A percentile compares a stretch with the other conserved stretches of the same genome.
Evolutionary conservation across 805 yeast genomes (phyloP).

Genomic region (Cyberlindnera mississippiensis): DNA sequence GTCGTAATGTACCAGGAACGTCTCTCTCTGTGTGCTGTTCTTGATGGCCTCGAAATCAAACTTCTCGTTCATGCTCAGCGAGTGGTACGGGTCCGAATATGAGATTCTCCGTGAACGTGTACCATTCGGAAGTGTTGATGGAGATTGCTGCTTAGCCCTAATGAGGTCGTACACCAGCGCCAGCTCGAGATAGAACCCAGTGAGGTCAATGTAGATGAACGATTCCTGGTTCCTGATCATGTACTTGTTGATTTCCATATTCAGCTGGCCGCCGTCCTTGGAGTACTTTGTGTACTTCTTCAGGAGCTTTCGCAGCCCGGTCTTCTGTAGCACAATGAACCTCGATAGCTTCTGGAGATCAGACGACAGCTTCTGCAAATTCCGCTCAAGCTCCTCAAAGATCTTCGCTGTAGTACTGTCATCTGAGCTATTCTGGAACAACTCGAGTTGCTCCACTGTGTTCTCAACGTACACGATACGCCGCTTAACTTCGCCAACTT

Average conservation of each 20-base stretch:
- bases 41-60: slow-evolving; percentile 37
- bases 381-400: slow-evolving; percentile 29
- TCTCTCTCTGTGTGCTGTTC: slow-evolving; percentile 33
- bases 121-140: background rate
- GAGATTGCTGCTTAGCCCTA: slow-evolving; percentile 23
- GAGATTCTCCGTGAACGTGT: slow-evolving; percentile 12
- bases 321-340: slow-evolving; percentile 67
- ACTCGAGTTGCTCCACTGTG: slow-evolving; percentile 27
- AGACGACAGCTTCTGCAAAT: slow-evolving; percentile 39
- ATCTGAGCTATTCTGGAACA: background rate
- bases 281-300: slow-evolving; percentile 60
- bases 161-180: slow-evolving; percentile 51
- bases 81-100: slow-evolving; percentile 14
- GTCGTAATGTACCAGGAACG: slow-evolving; percentile 58
- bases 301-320: slow-evolving; percentile 67
- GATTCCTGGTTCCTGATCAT: slow-evolving; percentile 45
- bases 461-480: slow-evolving; percentile 39
- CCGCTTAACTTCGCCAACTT: slow-evolving; percentile 64
- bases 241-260: slow-evolving; percentile 28
- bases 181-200: slow-evolving; percentile 57
- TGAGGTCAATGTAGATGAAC: slow-evolving; percentile 57
- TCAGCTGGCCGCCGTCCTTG: slow-evolving; percentile 26
- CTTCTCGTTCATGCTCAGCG: slow-evolving; percentile 21
- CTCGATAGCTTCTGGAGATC: slow-evolving; percentile 65
- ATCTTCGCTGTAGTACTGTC: slow-evolving; percentile 7